A percentile compares a stretch with the other conserved stretches of the same genome.
Conservation (phyloP, 1,284 basidiomycete genomes). For the Earliella scabrosa region DNA sequence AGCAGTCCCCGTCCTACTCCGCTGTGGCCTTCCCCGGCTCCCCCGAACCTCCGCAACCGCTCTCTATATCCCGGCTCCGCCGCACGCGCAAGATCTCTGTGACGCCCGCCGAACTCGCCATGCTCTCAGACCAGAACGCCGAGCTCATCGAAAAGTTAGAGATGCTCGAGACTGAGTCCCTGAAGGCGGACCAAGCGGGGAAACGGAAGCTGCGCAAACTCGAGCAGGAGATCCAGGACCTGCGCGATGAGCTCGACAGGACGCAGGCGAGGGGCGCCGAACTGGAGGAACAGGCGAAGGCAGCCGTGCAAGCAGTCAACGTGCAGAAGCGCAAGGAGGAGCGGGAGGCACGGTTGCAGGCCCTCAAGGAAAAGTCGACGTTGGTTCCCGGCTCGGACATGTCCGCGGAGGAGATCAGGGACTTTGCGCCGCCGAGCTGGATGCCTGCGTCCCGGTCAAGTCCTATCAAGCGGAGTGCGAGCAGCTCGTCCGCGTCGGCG, state of each 20-base stretch:
- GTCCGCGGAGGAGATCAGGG: slow-evolving; percentile 32
- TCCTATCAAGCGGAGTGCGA: slow-evolving; percentile 5
- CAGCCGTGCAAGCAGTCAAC: slow-evolving; percentile 41
- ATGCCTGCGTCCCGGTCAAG: slow-evolving; percentile 22
- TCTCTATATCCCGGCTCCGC: slow-evolving; percentile 34
- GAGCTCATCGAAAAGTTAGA: slow-evolving; percentile 77
- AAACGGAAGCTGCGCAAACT: slow-evolving; percentile 70
- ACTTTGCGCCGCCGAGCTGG: slow-evolving; percentile 63
- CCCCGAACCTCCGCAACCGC: slow-evolving; percentile 34
- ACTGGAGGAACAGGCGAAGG: slow-evolving; percentile 65
- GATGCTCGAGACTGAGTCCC: slow-evolving; percentile 72
- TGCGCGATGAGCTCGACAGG: slow-evolving; percentile 75
- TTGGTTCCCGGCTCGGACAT: slow-evolving; percentile 28
- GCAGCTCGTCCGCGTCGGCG: not conserved
- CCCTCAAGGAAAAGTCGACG: slow-evolving; percentile 45
- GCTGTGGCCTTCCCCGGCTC: slow-evolving; percentile 37
- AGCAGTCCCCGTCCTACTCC: slow-evolving; percentile 34
- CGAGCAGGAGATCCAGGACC: slow-evolving; percentile 74
- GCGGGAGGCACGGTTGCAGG: slow-evolving; percentile 56
- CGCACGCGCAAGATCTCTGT: slow-evolving; percentile 63
- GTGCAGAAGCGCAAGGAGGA: slow-evolving; percentile 51
- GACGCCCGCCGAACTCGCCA: slow-evolving; percentile 68
- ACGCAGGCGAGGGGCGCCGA: slow-evolving; percentile 70
- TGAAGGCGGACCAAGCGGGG: slow-evolving; percentile 66
- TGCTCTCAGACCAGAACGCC: slow-evolving; percentile 80